Conservation (phyloP, 2,329 filamentous ascomycete genomes). For the Ploettnerulaceae sp. region DNA sequence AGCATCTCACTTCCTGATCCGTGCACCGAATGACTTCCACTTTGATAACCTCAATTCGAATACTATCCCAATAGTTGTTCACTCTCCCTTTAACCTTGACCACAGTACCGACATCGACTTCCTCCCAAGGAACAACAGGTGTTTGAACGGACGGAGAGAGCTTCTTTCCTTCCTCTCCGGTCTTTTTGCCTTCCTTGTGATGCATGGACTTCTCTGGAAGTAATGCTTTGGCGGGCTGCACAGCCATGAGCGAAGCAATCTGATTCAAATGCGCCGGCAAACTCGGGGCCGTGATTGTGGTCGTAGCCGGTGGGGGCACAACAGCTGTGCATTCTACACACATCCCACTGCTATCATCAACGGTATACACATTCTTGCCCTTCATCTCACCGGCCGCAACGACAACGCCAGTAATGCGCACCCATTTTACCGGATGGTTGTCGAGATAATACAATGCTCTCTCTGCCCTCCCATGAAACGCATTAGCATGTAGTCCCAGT, state of each 20-base stretch:
- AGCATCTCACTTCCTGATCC: conserved; percentile 52
- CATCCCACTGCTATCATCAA: conserved; percentile 62
- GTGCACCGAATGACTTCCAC: conserved; percentile 46
- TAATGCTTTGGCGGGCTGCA: background rate
- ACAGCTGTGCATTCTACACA: conserved; percentile 45
- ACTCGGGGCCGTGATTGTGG: background rate
- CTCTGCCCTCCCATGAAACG: background rate
- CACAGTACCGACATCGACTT: conserved; percentile 48
- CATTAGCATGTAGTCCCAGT: too few relatives aligned
- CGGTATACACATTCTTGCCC: conserved; percentile 46
- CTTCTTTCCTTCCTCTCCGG: conserved; percentile 37
- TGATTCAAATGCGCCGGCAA: conserved; percentile 12
- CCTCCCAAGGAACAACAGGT: conserved; percentile 26
- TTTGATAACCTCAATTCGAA: conserved; percentile 50
- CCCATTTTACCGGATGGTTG: conserved; percentile 74
- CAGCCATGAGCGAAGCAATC: conserved; percentile 3
- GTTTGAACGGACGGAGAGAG: conserved; percentile 50
- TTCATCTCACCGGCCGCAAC: conserved; percentile 54
- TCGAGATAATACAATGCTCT: conserved; percentile 60
- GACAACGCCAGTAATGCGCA: conserved; percentile 65
- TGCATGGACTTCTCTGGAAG: background rate
- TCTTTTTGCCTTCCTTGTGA: background rate
- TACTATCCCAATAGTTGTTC: conserved; percentile 42
- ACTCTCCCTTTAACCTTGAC: conserved; percentile 54
- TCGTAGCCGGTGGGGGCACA: conserved; percentile 10